Conservation (phyloP, 495 filamentous ascomycete genomes). For the Aspergillus olivimuriae region DNA sequence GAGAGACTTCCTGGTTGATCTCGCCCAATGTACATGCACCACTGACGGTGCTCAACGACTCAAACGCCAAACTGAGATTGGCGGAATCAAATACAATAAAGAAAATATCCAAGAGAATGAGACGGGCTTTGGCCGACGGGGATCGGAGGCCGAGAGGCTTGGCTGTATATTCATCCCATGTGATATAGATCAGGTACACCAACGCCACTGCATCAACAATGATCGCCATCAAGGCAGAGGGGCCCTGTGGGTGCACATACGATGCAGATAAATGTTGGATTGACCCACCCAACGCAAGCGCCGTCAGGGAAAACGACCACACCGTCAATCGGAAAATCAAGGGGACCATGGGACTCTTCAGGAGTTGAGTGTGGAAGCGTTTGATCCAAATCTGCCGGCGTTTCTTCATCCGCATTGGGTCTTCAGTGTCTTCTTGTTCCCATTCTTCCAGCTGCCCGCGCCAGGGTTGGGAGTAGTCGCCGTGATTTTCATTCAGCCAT, state of each 20-base stretch:
- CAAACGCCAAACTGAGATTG: constrained; percentile 84
- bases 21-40: constrained; percentile 49
- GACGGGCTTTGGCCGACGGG: constrained; percentile 73
- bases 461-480: constrained; percentile 54
- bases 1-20: constrained; percentile 30
- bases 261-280: constrained; percentile 58
- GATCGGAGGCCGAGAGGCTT: constrained; percentile 85
- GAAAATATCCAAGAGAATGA: constrained; percentile 85
- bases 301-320: constrained; percentile 72
- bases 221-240: constrained; percentile 84
- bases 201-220: constrained; percentile 84
- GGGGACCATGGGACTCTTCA: constrained; percentile 81
- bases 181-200: constrained; percentile 87
- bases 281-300: constrained; percentile 70
- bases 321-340: constrained; percentile 77
- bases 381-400: constrained; percentile 50
- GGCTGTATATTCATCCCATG: constrained; percentile 91
- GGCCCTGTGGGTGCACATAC: constrained; percentile 46
- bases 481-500: constrained; percentile 53
- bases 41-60: constrained; percentile 65
- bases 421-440: constrained; percentile 40
- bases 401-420: constrained; percentile 32
- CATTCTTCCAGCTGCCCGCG: constrained; percentile 32
- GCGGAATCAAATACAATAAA: constrained; percentile 96
- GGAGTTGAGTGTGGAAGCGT: constrained; percentile 48